phyloP scores from a whole-genome alignment of 352 stramenopile species.

The Phytopythium sindhum region DNA sequence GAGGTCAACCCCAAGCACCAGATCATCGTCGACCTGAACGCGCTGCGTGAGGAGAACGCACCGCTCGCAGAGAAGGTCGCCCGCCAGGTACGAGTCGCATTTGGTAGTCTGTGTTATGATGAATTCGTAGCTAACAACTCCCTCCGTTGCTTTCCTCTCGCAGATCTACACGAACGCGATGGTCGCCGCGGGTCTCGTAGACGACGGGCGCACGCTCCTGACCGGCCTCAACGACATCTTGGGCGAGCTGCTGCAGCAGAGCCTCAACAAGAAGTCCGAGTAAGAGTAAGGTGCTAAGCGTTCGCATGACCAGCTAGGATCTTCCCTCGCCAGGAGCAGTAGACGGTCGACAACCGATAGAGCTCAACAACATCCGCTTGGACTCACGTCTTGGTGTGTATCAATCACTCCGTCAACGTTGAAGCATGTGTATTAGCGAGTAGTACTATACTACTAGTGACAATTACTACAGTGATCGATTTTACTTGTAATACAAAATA shows the following conservation, averaged over 20 bases:
- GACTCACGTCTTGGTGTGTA: too few relatives aligned
- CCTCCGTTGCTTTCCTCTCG: constrained; percentile 23
- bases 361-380: too few relatives aligned
- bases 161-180: constrained; percentile 99
- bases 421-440: too few relatives aligned
- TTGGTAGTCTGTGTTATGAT: neutral
- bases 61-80: constrained; percentile 85
- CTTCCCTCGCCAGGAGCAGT: too few relatives aligned
- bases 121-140: neutral
- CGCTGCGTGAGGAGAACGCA: constrained; percentile 79
- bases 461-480: too few relatives aligned
- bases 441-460: too few relatives aligned
- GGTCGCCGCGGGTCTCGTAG: constrained; percentile 96
- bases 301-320: neutral
- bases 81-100: constrained; percentile 44
- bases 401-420: too few relatives aligned
- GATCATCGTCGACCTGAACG: constrained; percentile 94
- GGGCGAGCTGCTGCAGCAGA: constrained; percentile 76
- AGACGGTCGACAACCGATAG: too few relatives aligned
- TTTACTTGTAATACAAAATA: too few relatives aligned
- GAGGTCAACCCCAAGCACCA: constrained; percentile 98
- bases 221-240: constrained; percentile 96
- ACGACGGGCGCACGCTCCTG: constrained; percentile 97
- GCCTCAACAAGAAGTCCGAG: constrained; percentile 54
- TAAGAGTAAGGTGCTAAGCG: constrained; percentile 16